Base-by-base conservation (phyloP, 768 basidiomycete genomes). In the Tylopilus sp. region DNA sequence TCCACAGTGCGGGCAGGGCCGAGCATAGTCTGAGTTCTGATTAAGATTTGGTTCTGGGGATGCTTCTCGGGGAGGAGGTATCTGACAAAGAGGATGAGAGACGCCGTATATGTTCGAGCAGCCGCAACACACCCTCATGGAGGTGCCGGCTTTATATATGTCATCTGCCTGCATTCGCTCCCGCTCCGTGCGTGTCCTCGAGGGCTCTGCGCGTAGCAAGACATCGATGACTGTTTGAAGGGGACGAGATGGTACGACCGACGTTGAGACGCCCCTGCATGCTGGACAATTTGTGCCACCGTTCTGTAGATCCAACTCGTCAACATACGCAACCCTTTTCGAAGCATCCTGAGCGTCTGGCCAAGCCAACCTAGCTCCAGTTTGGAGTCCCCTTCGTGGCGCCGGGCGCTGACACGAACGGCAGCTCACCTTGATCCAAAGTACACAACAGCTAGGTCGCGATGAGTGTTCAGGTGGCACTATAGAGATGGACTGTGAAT, bases 141-240 rank as follows among this genome's bases (percentile, higher is more conserved):
- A 73, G 26, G 75, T 68, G 2, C 86, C 86, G 25, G 73, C 63
- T 52, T 75, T 79, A 61, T 92, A 93, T 22, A 92, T 70, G 51
- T 89, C 88, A 59, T 93, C 91, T 4, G 91, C 91, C 68, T 93
- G 91, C 51, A 79, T 75, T 20, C 83, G 80, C 64, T 93, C 91
- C 35, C 84, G 73, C 60, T 80, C 79, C 30, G 84, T 71, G 41
- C 91, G 83, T 41, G 77, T 76, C 62, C 79, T 82, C 31, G 82
- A 78, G 13, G 91, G 91, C 15, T 82, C 83, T 36, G 75, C 71
- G n/a, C 85, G 85, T 28, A 91, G 71, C 23, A 93, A 69, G 7
- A 83, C 69, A 60, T 92, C 88, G 50, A 91, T 68, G 56, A 91
- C 78, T 35, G 79, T 72, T 65, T 93, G 86, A 13, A 93, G 68